phyloP scores from a whole-genome alignment of 495 filamentous ascomycete species.

The Podospora appendiculata region DNA sequence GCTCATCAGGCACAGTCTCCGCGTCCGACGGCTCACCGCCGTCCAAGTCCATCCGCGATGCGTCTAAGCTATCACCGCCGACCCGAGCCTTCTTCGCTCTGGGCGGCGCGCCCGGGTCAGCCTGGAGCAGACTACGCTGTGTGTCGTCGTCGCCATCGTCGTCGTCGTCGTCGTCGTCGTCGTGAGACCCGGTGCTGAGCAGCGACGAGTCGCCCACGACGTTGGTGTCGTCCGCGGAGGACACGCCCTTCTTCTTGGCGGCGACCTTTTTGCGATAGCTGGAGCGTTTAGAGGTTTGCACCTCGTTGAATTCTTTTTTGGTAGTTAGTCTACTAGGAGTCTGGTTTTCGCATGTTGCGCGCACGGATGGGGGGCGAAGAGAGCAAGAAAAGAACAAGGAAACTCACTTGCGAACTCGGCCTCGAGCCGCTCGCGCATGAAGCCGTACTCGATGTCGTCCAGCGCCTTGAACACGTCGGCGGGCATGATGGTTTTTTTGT shows the following conservation, averaged over 20 bases:
- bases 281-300: slow-evolving; percentile 43
- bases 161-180: slow-evolving; percentile 6
- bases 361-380: no score
- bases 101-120: not conserved
- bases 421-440: slow-evolving; percentile 58
- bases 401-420: slow-evolving; percentile 53
- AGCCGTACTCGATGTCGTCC: slow-evolving; percentile 73
- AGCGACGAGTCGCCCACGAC: slow-evolving; percentile 24
- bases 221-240: not conserved
- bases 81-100: slow-evolving; percentile 36
- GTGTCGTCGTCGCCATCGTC: slow-evolving; percentile 7
- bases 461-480: slow-evolving; percentile 77
- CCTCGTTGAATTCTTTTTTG: slow-evolving; percentile 42
- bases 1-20: slow-evolving; percentile 44
- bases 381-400: not conserved
- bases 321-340: not conserved
- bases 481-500: slow-evolving; percentile 81
- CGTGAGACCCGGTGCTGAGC: slow-evolving; percentile 20
- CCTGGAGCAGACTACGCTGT: not conserved
- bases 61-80: slow-evolving; percentile 18
- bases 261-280: slow-evolving; percentile 43
- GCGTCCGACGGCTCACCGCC: slow-evolving; percentile 35
- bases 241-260: slow-evolving; percentile 29
- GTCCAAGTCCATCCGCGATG: slow-evolving; percentile 34
- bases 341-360: not conserved